A percentile compares a stretch with the other conserved stretches of the same genome.
Evolutionary conservation across 1,284 basidiomycete species (phyloP).

Genomic region (Ustanciosporium gigantosporum): DNA sequence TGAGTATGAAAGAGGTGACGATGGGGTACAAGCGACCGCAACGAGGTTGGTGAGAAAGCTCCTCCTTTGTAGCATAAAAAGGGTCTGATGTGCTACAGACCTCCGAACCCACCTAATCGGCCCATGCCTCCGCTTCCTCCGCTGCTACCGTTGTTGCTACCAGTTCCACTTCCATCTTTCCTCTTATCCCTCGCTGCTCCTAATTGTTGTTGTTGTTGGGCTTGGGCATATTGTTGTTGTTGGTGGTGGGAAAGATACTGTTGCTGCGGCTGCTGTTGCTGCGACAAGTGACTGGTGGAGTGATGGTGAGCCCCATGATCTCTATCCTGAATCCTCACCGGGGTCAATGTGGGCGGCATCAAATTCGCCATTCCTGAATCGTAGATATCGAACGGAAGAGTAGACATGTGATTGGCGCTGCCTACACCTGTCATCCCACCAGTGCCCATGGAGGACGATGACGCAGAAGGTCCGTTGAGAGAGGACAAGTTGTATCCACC

Average conservation of each 20-base stretch:
- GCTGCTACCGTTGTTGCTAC: background rate
- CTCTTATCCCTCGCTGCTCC: slow-evolving; percentile 8
- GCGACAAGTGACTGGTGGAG: background rate
- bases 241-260: slow-evolving; percentile 7
- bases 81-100: background rate
- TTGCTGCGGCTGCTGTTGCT: slow-evolving; percentile 12
- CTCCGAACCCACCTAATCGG: too few species aligned
- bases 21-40: too few species aligned
- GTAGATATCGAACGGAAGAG: slow-evolving; percentile 46
- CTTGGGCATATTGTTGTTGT: slow-evolving; percentile 4
- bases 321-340: slow-evolving; percentile 33
- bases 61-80: background rate
- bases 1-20: background rate
- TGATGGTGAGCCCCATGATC: slow-evolving; percentile 1
- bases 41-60: background rate
- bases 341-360: slow-evolving; percentile 26
- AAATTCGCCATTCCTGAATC: slow-evolving; percentile 46
- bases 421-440: slow-evolving; percentile 1
- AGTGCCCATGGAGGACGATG: slow-evolving; percentile 5
- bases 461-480: slow-evolving; percentile 3
- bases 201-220: slow-evolving; percentile 14
- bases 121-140: slow-evolving; percentile 1
- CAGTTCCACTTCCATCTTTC: slow-evolving; percentile 3
- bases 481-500: slow-evolving; percentile 6
- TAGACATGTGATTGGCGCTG: slow-evolving; percentile 2